These are phyloP conservation scores for Funneliformis mosseae DNA, from an alignment of 192 early-diverging fungal genomes.

Conservation along the genomic window DNA sequence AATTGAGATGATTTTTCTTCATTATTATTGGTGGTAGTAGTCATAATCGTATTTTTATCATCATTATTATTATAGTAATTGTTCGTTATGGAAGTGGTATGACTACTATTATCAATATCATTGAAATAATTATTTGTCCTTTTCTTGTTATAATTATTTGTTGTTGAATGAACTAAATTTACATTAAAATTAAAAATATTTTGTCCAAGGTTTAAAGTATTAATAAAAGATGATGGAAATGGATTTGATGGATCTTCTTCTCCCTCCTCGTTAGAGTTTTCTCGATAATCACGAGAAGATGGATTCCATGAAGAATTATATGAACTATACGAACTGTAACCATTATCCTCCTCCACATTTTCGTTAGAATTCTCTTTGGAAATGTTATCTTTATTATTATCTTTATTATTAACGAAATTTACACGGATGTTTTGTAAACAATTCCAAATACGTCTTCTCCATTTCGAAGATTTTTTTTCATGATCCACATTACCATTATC, in stretches of 20 bases:
- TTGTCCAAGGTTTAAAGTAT: background rate
- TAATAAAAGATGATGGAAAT: constrained; percentile 6
- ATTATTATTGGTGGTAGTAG: background rate
- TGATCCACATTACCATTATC: background rate
- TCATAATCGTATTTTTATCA: too few relatives aligned
- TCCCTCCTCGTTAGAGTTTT: background rate
- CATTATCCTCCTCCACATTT: background rate
- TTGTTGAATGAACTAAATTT: background rate
- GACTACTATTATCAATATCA: background rate
- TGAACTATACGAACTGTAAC: background rate
- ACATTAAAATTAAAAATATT: background rate
- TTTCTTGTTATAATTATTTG: background rate
- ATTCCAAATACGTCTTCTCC: constrained; percentile 14
- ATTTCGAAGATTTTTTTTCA: background rate
- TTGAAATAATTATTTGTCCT: background rate
- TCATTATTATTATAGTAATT: background rate
- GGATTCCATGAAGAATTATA: constrained; percentile 1
- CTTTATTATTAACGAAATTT: background rate
- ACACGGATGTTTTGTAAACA: background rate
- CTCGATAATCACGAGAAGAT: background rate
- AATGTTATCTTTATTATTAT: background rate
- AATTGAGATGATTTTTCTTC: background rate
- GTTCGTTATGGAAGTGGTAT: background rate
- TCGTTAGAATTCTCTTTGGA: background rate
- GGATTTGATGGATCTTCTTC: background rate